Evolutionary conservation across 2,329 filamentous ascomycete species (phyloP), one percentile per base, ranked within the genome.

Genomic region (Phoma sp.): DNA sequence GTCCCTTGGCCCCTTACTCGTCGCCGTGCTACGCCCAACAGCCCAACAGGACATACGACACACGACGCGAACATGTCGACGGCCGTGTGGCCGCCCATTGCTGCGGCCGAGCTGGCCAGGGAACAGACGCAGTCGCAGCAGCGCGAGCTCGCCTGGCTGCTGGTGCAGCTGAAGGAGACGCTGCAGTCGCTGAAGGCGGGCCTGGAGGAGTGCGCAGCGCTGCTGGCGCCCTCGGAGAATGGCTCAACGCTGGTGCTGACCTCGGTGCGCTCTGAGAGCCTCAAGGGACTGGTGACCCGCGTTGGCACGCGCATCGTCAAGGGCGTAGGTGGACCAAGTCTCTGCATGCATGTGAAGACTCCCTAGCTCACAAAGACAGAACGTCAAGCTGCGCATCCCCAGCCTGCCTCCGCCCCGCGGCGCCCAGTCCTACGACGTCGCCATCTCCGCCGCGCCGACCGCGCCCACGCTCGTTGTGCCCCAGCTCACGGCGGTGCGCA

Each of bases 251-350:
- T 99, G 25, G 93, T 95, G 27, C 83, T 99, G 62, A 95, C 90
- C 58, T 96, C 93, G 11, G 84, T 89, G 51, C 86, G 93, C 51
- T 93, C 91, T 50, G 95, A 99, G 78, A 86, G 85, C 62, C 87
- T 98, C 59, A 99, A 99, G 75, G 95, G 95, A 14, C 90, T 91
- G 66, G 86, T 98, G 56, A 98, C 93, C 1, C 86, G 95, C 48
- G 86, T 96, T 32, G 95, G 95, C 35, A 91, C 91, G n/a, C 86
- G 89, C 46, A 89, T 99, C 60, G 89, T 96, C 59, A 96, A 96
- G 74, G 93, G 92, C 62, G 90, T 93, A 80, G 65, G 87, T 82
- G 30, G 48, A 27, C 32, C 32, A 11, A 13, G 23, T 40, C 4
- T 24, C 18, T 10, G 11, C 25, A 13, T 22, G 41, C 52, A 39